Evolutionary conservation across 2,329 filamentous ascomycete genomes (phyloP), one percentile per base, ranked within the genome.

Genomic region (Fusarium compactum): DNA sequence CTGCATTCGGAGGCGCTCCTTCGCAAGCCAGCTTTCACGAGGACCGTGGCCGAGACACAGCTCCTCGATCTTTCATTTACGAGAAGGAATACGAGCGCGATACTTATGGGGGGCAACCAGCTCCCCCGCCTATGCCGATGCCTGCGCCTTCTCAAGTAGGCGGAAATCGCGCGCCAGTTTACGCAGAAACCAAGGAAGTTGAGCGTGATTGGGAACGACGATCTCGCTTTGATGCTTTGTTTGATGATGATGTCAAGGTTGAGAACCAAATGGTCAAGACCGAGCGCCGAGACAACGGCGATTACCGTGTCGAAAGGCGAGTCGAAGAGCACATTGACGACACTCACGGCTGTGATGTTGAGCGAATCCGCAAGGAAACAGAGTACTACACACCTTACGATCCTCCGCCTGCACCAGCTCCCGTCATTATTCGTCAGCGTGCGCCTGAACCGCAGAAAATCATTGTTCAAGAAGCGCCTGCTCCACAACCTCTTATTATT

Each of bases 301-400:
- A 76, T 7, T 76, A 71, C 16, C 74, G 85, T 57, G 78, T 89
- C 66, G 86, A 89, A 71, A 85, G 85, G 71, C 85, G 85, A 55
- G 81, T 81, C 18, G 81, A 87, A 58, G 85, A 87, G 69, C 83
- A 82, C 50, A 78, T 82, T 29, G 84, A 85, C 46, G 84, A 86
- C 25, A 72, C 77, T 20, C 76, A 76, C 24, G 82, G 82, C 46
- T 82, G 81, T 59, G 86, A 90, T 20, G 74, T 89, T 44, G 88
- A 90, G 76, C 84, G 84, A 75, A 89, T 88, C 74, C 85, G 85
- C 73, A 86, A 85, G 76, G 88, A 91, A 76, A 88, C 87, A 4
- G 89, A 91, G 70, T 90, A 89, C 76, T 91, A 86, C 73, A 81
- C 85, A 46, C 84, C 85, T 5, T 81, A 83, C 27, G 82, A 86